Evolutionary conservation across 1,139 yeast species (phyloP).

Genomic region (Hemisphaericaspora xylanilytica): DNA sequence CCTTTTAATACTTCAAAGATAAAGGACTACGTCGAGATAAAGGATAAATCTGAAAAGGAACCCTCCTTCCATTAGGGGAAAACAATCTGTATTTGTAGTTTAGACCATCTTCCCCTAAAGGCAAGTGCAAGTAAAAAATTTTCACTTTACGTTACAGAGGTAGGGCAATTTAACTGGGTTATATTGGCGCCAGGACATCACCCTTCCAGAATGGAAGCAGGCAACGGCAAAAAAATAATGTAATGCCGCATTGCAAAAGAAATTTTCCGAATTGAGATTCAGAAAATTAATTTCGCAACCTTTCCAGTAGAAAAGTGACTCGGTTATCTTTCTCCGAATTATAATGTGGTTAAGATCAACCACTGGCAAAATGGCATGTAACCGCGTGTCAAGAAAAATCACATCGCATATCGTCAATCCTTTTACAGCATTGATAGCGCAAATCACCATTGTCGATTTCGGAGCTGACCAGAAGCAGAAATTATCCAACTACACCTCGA

Average conservation of each 20-base stretch:
- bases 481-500: too few species aligned
- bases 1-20: not conserved
- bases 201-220: not conserved
- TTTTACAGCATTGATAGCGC: too few species aligned
- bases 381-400: too few species aligned
- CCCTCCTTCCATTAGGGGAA: slow-evolving; percentile 13
- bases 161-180: not conserved
- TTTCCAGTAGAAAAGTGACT: too few species aligned
- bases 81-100: not conserved
- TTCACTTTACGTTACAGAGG: not conserved
- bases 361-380: not conserved
- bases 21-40: too few species aligned
- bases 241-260: not conserved
- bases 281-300: not conserved
- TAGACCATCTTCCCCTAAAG: not conserved
- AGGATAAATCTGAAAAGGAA: slow-evolving; percentile 1
- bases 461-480: not conserved
- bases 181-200: not conserved
- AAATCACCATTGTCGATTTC: too few species aligned
- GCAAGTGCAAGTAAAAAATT: slow-evolving; percentile 1
- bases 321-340: not conserved
- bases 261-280: not conserved
- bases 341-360: not conserved
- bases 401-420: too few species aligned
- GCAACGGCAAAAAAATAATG: not conserved